Conservation (phyloP, 805 yeast genomes). For the baker's yeast (Saccharomyces cerevisiae) region DNA sequence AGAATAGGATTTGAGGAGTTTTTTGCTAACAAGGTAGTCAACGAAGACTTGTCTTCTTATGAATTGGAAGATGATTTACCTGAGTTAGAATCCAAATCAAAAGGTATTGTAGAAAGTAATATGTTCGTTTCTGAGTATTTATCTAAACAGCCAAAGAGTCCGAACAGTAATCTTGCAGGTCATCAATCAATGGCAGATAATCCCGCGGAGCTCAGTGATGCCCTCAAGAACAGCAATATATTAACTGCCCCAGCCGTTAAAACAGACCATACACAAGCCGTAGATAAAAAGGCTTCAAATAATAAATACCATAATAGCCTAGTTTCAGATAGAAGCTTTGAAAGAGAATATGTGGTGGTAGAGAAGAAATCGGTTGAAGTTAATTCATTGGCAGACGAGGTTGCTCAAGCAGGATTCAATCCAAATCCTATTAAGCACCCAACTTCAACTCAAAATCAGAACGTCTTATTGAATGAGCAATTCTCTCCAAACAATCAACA, state of each 20-base stretch:
- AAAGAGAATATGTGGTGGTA: constrained; percentile 86
- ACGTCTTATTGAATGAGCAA: not conserved
- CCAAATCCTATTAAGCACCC: not conserved
- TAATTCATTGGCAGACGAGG: constrained; percentile 89
- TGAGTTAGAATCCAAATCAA: constrained; percentile 55
- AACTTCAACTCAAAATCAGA: not conserved
- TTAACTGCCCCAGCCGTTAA: not conserved
- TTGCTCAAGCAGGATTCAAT: constrained; percentile 37
- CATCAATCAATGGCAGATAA: not conserved
- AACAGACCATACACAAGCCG: not conserved
- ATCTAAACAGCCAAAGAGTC: constrained; percentile 24
- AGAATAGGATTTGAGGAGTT: constrained; percentile 85
- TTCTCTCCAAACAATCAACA: not conserved
- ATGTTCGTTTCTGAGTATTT: constrained; percentile 80
- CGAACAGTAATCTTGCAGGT: not conserved
- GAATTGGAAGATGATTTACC: constrained; percentile 37
- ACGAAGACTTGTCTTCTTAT: constrained; percentile 37
- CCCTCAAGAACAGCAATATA: not conserved
- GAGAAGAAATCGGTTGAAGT: constrained; percentile 94
- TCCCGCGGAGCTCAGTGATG: not conserved
- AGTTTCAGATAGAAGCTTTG: constrained; percentile 47
- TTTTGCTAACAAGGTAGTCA: constrained; percentile 63
- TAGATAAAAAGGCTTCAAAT: constrained; percentile 5
- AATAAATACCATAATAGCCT: not conserved
- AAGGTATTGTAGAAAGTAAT: constrained; percentile 56